Evolutionary conservation across 2,329 filamentous ascomycete genomes (phyloP).

Genomic region (Pseudogymnoascus sp.): DNA sequence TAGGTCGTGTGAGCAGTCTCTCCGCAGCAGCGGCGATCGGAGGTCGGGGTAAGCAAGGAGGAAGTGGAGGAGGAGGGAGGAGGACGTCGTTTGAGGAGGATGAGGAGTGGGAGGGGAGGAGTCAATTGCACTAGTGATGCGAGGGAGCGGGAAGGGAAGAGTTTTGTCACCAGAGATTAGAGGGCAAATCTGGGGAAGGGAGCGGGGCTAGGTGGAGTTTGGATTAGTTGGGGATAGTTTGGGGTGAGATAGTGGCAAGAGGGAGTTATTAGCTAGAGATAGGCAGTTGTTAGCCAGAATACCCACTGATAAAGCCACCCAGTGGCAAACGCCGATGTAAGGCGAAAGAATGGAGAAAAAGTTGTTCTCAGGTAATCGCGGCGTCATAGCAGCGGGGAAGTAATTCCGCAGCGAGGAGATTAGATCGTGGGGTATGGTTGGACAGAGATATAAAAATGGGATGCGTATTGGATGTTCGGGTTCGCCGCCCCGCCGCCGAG

Average conservation of each 20-base stretch:
- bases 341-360: neutral
- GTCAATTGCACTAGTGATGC: neutral
- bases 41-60: neutral
- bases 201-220: neutral
- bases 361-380: neutral
- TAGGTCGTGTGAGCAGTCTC: neutral
- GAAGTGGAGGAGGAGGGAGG: neutral
- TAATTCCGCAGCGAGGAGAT: neutral
- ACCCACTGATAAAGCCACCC: neutral
- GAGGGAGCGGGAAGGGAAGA: neutral
- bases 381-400: neutral
- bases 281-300: neutral
- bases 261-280: neutral
- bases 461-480: neutral
- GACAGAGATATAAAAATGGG: neutral
- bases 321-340: neutral
- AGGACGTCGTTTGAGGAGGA: neutral
- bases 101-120: neutral
- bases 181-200: neutral
- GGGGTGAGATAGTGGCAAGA: neutral
- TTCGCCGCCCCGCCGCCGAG: neutral
- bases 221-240: neutral
- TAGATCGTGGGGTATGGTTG: neutral
- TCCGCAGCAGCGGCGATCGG: neutral
- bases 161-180: conserved; percentile 1